Evolutionary conservation across 208 protist species (phyloP).

Genomic region (Leishmania major): DNA sequence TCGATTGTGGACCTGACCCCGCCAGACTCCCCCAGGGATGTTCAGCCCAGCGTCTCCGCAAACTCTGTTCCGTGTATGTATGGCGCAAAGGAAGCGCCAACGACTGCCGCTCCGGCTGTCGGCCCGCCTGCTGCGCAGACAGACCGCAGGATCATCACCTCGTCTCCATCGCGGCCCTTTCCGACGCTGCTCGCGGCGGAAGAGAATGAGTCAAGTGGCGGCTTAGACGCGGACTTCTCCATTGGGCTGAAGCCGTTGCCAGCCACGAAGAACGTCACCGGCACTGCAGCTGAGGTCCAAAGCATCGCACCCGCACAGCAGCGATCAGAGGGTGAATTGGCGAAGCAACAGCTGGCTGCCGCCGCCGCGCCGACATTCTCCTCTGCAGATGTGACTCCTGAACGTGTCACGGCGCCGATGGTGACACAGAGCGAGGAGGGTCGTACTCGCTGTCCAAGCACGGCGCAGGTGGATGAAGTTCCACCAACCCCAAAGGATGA

Average conservation of each 20-base stretch:
- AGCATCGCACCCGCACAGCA: background rate
- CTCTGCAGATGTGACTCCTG: conserved; percentile 17
- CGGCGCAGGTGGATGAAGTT: conserved; percentile 37
- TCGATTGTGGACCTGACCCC: background rate
- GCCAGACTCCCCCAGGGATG: background rate
- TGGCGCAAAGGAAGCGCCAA: background rate
- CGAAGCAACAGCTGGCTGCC: background rate
- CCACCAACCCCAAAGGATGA: conserved; percentile 26
- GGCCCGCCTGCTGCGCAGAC: conserved; percentile 5
- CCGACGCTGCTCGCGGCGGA: background rate
- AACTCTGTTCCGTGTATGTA: background rate
- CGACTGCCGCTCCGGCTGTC: background rate
- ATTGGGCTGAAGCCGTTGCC: background rate
- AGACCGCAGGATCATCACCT: background rate
- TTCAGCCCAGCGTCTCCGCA: background rate
- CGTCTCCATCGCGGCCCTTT: background rate
- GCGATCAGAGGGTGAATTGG: background rate
- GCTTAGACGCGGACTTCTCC: conserved; percentile 11
- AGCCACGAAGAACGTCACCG: background rate
- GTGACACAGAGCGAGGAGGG: conserved; percentile 11
- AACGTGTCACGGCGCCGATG: conserved; percentile 16
- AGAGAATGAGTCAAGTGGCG: background rate
- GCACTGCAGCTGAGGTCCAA: conserved; percentile 2
- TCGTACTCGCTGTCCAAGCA: conserved; percentile 21
- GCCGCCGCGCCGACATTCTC: background rate